Conservation (phyloP, 108 stramenopile genomes). For the Chaetoceros tenuissimus region DNA sequence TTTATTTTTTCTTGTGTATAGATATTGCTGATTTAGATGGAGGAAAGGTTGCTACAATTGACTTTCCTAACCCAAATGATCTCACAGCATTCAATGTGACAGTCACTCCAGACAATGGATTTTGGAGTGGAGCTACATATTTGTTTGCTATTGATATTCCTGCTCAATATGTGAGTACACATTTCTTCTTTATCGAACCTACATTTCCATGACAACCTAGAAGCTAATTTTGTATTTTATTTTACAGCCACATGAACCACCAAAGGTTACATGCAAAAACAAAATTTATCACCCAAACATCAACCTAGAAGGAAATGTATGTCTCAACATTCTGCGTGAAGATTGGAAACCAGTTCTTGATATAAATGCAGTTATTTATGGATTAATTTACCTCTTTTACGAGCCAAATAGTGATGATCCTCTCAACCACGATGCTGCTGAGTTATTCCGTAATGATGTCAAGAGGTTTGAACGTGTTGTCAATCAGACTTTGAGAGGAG, state of each 20-base stretch:
- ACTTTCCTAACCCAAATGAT: constrained; percentile 94
- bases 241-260: constrained; percentile 89
- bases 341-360: constrained; percentile 99
- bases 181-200: too few species aligned
- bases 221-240: neutral
- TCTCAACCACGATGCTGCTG: constrained; percentile 97
- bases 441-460: constrained; percentile 90
- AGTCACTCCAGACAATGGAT: constrained; percentile 88
- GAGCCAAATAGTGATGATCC: constrained; percentile 99
- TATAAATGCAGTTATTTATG: constrained; percentile 99
- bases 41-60: constrained; percentile 91
- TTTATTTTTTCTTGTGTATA: too few species aligned
- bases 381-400: constrained; percentile 96
- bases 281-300: constrained; percentile 99
- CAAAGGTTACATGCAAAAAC: constrained; percentile 90
- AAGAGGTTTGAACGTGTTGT: constrained; percentile 82
- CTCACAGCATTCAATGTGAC: constrained; percentile 87
- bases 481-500: constrained; percentile 73
- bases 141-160: constrained; percentile 92
- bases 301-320: constrained; percentile 97
- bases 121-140: constrained; percentile 94
- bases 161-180: constrained; percentile 56
- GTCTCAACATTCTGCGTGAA: constrained; percentile 97
- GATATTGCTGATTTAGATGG: constrained; percentile 99
- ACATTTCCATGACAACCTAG: neutral